phyloP scores from a whole-genome alignment of 805 yeast genomes.

The Jamesozyma piceae region DNA sequence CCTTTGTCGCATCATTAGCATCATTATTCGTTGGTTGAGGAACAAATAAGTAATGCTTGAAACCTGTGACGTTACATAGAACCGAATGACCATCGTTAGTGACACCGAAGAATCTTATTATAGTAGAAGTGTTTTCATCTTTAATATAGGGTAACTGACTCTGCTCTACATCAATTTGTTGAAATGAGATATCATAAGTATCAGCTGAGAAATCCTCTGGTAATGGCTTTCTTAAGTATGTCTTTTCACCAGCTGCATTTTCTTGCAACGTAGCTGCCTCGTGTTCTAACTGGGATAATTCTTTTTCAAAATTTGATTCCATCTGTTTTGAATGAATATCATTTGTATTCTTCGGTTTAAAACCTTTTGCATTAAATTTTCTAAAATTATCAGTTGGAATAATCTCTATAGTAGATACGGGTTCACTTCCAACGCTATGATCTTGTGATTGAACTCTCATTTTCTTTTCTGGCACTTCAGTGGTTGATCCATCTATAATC shows the following conservation, averaged over 20 bases:
- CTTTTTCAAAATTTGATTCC: constrained; percentile 24
- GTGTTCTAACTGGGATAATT: constrained; percentile 27
- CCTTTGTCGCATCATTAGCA: constrained; percentile 15
- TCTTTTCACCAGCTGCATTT: constrained; percentile 2
- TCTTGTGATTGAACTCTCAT: constrained; percentile 23
- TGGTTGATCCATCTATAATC: not conserved
- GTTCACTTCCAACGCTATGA: constrained; percentile 28
- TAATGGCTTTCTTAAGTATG: constrained; percentile 52
- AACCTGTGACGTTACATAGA: constrained; percentile 81
- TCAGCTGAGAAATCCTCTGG: constrained; percentile 42
- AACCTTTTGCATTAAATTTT: constrained; percentile 27
- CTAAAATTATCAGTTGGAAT: constrained; percentile 26
- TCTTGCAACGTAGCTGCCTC: constrained; percentile 19
- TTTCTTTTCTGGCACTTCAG: constrained; percentile 15
- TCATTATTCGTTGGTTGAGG: constrained; percentile 72
- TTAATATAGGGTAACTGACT: constrained; percentile 38
- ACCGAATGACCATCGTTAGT: constrained; percentile 83
- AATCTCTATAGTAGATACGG: constrained; percentile 28
- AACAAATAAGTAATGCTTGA: constrained; percentile 80
- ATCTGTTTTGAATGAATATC: constrained; percentile 16
- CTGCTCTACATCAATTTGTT: constrained; percentile 94
- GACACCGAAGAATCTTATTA: constrained; percentile 85
- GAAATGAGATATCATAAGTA: constrained; percentile 55
- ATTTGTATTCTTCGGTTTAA: constrained; percentile 20
- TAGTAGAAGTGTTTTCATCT: constrained; percentile 35